phyloP scores from a whole-genome alignment of 2,329 filamentous ascomycete genomes.

The Neocucurbitaria cava region DNA sequence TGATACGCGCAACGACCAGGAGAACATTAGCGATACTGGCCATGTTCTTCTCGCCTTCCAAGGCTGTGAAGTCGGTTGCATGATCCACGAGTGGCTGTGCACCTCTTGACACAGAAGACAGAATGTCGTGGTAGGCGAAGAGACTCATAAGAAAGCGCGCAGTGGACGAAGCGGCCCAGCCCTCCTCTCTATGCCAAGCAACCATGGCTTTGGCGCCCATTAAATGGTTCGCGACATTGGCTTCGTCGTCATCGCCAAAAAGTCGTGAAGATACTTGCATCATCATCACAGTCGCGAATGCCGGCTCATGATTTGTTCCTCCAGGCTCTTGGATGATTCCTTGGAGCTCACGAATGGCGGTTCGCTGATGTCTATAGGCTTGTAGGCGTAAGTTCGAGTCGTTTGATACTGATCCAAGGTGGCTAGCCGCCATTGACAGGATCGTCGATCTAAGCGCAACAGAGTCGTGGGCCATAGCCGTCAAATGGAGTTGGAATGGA shows the following conservation, averaged over 20 bases:
- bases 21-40: constrained; percentile 34
- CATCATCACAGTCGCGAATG: constrained; percentile 42
- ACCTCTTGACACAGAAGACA: constrained; percentile 38
- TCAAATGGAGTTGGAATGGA: constrained; percentile 38
- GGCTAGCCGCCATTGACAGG: constrained; percentile 42
- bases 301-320: constrained; percentile 25
- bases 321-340: constrained; percentile 30
- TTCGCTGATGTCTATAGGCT: constrained; percentile 36
- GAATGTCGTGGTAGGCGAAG: constrained; percentile 43
- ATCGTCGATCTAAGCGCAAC: constrained; percentile 38
- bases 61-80: constrained; percentile 22
- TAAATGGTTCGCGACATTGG: constrained; percentile 36
- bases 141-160: constrained; percentile 37
- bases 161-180: constrained; percentile 24
- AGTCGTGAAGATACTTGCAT: constrained; percentile 43
- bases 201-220: constrained; percentile 43
- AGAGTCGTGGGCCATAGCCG: constrained; percentile 34
- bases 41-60: constrained; percentile 33
- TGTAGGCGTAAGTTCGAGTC: constrained; percentile 28
- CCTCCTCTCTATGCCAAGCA: constrained; percentile 13
- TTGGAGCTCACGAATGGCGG: constrained; percentile 37
- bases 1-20: constrained; percentile 35
- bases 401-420: constrained; percentile 30
- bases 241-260: constrained; percentile 36
- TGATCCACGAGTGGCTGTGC: constrained; percentile 34